Evolutionary conservation across 768 basidiomycete species (phyloP).

Genomic region (Rhodotorula kratochvilovae): DNA sequence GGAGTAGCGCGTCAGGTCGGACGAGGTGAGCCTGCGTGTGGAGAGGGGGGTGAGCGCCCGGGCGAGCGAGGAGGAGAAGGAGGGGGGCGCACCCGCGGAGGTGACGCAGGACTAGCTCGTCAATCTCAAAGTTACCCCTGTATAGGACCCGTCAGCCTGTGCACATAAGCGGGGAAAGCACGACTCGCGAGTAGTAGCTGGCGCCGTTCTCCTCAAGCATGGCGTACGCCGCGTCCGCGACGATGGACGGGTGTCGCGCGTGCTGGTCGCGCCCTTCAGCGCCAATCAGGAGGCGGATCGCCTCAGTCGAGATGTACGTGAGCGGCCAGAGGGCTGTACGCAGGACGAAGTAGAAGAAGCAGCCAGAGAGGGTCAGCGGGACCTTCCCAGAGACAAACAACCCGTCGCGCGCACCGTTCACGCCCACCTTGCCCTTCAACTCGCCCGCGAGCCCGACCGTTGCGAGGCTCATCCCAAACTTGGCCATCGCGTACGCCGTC

Average conservation of each 20-base stretch:
- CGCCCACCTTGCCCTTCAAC: slow-evolving; percentile 10
- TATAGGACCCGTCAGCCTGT: too few species aligned
- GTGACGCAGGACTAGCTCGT: slow-evolving; percentile 16
- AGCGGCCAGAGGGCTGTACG: slow-evolving; percentile 18
- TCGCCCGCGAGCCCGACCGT: slow-evolving; percentile 12
- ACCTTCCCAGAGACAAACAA: background rate
- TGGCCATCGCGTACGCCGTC: slow-evolving; percentile 21
- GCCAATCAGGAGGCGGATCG: slow-evolving; percentile 12
- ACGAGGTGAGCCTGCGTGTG: background rate
- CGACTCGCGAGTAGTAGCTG: slow-evolving; percentile 4
- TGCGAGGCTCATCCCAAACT: slow-evolving; percentile 14
- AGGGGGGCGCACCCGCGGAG: background rate
- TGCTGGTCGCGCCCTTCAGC: background rate
- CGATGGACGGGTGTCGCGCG: slow-evolving; percentile 1
- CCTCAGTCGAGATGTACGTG: slow-evolving; percentile 18
- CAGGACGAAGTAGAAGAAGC: fast-evolving
- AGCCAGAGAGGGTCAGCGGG: background rate
- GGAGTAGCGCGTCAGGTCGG: background rate
- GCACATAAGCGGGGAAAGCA: background rate
- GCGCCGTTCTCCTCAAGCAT: slow-evolving; percentile 10
- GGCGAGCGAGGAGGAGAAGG: too few species aligned
- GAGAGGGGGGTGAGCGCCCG: too few species aligned
- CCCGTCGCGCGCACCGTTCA: background rate
- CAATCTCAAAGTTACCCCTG: slow-evolving; percentile 21
- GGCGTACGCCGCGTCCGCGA: slow-evolving; percentile 18